phyloP scores from a whole-genome alignment of 148 eudicot species.

The Amaranthus palmeri region DNA sequence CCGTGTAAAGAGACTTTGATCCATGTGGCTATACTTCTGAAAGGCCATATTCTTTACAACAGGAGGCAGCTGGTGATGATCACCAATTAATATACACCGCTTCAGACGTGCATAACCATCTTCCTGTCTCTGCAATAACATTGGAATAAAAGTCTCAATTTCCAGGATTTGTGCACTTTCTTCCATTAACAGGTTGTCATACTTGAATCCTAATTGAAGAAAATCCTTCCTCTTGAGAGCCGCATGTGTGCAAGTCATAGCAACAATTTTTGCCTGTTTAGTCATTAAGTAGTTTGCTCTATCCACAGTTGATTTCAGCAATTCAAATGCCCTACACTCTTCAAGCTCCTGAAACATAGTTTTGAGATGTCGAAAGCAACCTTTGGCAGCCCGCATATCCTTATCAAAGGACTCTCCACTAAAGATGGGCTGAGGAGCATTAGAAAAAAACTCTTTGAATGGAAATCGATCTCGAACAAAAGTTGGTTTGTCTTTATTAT shows the following conservation, averaged over 20 bases:
- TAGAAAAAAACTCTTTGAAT: conserved; percentile 77
- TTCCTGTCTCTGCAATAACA: conserved; percentile 97
- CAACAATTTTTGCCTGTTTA: conserved; percentile 97
- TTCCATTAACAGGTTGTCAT: conserved; percentile 96
- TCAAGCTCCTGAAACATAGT: conserved; percentile 94
- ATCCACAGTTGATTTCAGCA: conserved; percentile 92
- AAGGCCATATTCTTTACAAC: conserved; percentile 99
- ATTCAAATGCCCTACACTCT: conserved; percentile 97
- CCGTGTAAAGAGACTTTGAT: conserved; percentile 95
- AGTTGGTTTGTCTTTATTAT: conserved; percentile 60
- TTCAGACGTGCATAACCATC: conserved; percentile 97
- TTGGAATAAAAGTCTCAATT: conserved; percentile 98
- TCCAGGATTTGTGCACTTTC: conserved; percentile 99
- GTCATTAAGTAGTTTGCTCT: conserved; percentile 94
- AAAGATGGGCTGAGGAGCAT: conserved; percentile 82
- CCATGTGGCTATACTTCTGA: conserved; percentile 99
- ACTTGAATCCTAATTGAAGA: conserved; percentile 86
- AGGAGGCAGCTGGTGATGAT: conserved; percentile 98
- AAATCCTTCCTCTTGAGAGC: conserved; percentile 97
- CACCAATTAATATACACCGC: conserved; percentile 97
- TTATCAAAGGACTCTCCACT: conserved; percentile 69
- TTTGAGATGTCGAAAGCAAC: conserved; percentile 89
- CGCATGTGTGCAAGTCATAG: conserved; percentile 99
- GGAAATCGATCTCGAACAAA: conserved; percentile 83
- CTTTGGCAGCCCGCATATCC: conserved; percentile 93